Evolutionary conservation across 495 filamentous ascomycete genomes (phyloP), one percentile per base, ranked within the genome.

Genomic region (Lasiosphaeria ovina): DNA sequence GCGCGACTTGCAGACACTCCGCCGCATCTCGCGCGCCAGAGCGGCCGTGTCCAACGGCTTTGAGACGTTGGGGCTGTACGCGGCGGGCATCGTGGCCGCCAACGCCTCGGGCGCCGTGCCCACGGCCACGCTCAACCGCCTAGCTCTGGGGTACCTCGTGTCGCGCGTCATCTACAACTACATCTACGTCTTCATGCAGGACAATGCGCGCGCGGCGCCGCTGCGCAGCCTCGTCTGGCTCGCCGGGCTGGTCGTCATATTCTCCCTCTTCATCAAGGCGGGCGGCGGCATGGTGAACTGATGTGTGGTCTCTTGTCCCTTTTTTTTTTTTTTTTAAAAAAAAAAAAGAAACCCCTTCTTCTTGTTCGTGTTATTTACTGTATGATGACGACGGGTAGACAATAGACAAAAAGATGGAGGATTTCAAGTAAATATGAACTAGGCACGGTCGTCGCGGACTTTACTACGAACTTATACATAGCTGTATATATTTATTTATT

Each of bases 41-140:
- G 67, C 75, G 5, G 79, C 79, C n/a, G 47, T 66, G 12, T 54
- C 67, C 33, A 84, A 84, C 58, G 77, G 70, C 54, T 76, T 81
- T 56, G 81, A 84, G 66, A 79, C 77, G 17, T 62, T 84, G 17
- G 74, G 72, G 35, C 59, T 82, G 33, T 83, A 73, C 66, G 79
- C 81, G 0, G 77, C 79, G 0, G 77, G 69, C 42, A 76, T 84
- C 24, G 77, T 79, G 8, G 82, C 80, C 1, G 82, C 74, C 10
- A 84, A 83, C 57, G 60, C 61, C 3, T 74, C 79, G 0, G 64
- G 71, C 8, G 24, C 24, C 24, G 51, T 83, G 0, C 35, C 66
- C 33, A 49, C 62, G 6, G 54, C 24, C 0, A 69, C 59, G 48
- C 54, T 82, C 40, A 84, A 84, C 64, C 33, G 47, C 31, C 64